Conservation (phyloP, 805 yeast species). For the Saccharomycopsis sp. region DNA sequence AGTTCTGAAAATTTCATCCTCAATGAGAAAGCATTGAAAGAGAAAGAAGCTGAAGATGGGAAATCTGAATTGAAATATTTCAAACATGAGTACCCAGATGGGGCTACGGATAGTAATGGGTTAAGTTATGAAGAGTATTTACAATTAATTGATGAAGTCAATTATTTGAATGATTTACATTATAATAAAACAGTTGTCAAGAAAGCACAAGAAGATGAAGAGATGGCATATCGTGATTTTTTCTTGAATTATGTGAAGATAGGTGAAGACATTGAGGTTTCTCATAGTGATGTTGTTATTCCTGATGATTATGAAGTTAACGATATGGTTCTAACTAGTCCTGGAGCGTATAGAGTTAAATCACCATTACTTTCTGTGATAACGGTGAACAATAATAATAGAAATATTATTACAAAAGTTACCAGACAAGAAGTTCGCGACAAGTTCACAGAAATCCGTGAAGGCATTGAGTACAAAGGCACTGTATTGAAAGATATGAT, state of each 20-base stretch:
- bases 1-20: constrained; percentile 17
- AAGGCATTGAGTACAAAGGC: constrained; percentile 27
- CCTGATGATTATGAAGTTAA: constrained; percentile 10
- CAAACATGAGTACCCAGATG: constrained; percentile 13
- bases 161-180: constrained; percentile 17
- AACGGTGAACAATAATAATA: constrained; percentile 24
- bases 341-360: constrained; percentile 12
- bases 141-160: constrained; percentile 14
- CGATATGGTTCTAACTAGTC: constrained; percentile 11
- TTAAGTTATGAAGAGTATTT: constrained; percentile 6
- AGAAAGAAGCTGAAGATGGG: constrained; percentile 29
- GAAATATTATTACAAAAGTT: constrained; percentile 33
- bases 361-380: constrained; percentile 10
- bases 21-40: constrained; percentile 14
- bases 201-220: constrained; percentile 9
- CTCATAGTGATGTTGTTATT: constrained; percentile 25
- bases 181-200: constrained; percentile 16
- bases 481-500: constrained; percentile 25
- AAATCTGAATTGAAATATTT: constrained; percentile 28
- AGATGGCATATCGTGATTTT: constrained; percentile 12
- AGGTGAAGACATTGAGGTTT: constrained; percentile 15
- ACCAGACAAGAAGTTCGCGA: constrained; percentile 44
- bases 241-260: constrained; percentile 11
- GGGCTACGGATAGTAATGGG: constrained; percentile 11
- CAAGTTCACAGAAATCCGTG: constrained; percentile 30